Conservation (phyloP, 805 yeast genomes). For the Kuraishia hungarica region DNA sequence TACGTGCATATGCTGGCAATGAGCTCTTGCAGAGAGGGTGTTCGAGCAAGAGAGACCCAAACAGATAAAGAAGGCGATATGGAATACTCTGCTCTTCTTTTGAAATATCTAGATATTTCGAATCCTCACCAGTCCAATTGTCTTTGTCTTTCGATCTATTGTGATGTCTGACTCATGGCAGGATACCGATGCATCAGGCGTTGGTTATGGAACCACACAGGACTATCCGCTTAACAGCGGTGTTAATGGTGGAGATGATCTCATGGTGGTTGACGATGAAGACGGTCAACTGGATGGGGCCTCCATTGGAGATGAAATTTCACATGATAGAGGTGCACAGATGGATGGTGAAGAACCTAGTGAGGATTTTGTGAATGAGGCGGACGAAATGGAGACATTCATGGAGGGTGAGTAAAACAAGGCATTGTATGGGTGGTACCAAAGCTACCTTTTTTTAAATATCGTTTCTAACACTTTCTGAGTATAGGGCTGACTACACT, state of each 20-base stretch:
- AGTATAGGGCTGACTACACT: conserved; percentile 40
- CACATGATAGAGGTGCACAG: background rate
- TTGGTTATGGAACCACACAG: background rate
- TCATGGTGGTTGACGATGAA: background rate
- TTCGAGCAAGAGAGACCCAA: too few species aligned
- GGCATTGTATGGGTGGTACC: too few species aligned
- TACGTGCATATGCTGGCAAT: background rate
- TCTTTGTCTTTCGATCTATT: background rate
- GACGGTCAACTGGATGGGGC: background rate
- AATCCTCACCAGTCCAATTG: too few species aligned
- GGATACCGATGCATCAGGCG: conserved; percentile 9
- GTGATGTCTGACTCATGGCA: conserved; percentile 22
- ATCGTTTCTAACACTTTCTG: background rate
- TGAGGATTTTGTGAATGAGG: background rate
- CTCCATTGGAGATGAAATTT: background rate
- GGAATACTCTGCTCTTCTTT: too few species aligned
- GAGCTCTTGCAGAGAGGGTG: background rate
- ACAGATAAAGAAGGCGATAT: too few species aligned
- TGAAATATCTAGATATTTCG: too few species aligned
- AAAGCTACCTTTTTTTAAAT: too few species aligned
- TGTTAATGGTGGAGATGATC: background rate
- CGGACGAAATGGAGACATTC: background rate
- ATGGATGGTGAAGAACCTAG: background rate
- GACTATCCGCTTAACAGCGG: background rate
- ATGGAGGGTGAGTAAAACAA: background rate